Base-by-base conservation (phyloP, 768 basidiomycete genomes). In the Neoboletus subvelutipes region DNA sequence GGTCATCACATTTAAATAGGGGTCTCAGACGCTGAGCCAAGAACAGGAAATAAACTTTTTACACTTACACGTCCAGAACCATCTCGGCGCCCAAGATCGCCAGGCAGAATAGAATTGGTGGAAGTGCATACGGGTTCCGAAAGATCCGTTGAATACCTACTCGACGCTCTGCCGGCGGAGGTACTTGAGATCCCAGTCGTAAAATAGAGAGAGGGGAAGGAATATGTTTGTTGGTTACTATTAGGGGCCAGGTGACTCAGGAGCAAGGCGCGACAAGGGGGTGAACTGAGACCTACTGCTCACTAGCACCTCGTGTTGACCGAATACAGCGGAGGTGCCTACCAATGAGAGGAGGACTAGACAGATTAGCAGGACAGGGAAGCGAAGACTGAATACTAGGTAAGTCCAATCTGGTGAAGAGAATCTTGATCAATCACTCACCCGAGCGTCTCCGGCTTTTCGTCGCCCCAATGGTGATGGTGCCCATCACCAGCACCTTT, bases 111-210 rank as follows among this genome's bases (percentile, higher is more conserved):
- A 78, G 61, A 10, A 91, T 69, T 0, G 92, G 88, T 4, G 84
- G 82, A 5, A 84, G 67, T 17, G 82, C 78, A 74, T 88, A 96
- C 0, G 92, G 92, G 62, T 94, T 96, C 13, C 83, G 80, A 8
- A 91, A 66, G 15, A 84, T 68, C 49, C 71, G 67, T 0, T 57
- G 60, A 28, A 62, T 45, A 41, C 60, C 48, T 18, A 54, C 34
- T 41, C 28, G 55, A 40, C 42, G 45, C 47, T 60, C 60, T 43
- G 33, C 41, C 45, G 48, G 47, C 45, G 49, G 47, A 43, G 56
- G 33, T 20, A 42, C 18, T 40, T 49, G 60, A 31, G 62, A 31
- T 43, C 64, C 54, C 11, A 26, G 33, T 34, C 78, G 77, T n/a
- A 86, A 59, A 39, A 88, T 60, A 11, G 77, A 67, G 26, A 73